Evolutionary conservation across 2,329 filamentous ascomycete genomes (phyloP), one percentile per base, ranked within the genome.

Genomic region (Diaporthe citri): DNA sequence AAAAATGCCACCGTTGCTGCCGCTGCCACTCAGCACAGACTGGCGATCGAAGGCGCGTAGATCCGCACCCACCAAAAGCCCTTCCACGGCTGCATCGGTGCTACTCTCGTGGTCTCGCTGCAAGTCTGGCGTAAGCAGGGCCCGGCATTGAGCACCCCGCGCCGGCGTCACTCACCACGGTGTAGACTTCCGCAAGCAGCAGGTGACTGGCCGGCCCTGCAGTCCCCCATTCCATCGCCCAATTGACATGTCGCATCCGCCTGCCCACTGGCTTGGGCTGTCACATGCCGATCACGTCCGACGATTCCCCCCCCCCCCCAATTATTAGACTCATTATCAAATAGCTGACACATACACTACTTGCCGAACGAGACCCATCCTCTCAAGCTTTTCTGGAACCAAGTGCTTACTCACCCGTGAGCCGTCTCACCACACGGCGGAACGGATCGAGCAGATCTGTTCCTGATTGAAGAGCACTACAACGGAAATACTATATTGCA

Each of bases 121-220:
- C 43, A 51, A 34, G 15, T 8, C 17, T 43, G 28, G 20, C 71
- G 36, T 43, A 31, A 25, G 31, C 28, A 59, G 62, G 28, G 52
- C 41, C 72, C 34, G 62, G 36, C 52, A 57, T 48, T 28, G 46
- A 46, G 31, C 25, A 25, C 39, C 43, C 59, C 57, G 25, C 52
- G 34, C 46, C 55, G 52, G 41, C 48, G 25, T 34, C 36, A 60
- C 66, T 74, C 55, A 48, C 56, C 72, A 48, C 72, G 72, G 72
- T 57, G 52, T 25, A 69, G 72, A 73, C 51, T 73, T 59, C 72
- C 60, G 41, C 72, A 73, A 48, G 46, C 17, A 69, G 72, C 60
- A 73, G 72, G 60, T 73, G 72, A 48, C 51, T 36, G n/a, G 15
- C 43, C 43, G 15, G 17, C 10, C 22, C 55, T 60, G 43, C 70